Evolutionary conservation across 139 green algal species (phyloP).

Genomic region (Coccomyxa sp.): DNA sequence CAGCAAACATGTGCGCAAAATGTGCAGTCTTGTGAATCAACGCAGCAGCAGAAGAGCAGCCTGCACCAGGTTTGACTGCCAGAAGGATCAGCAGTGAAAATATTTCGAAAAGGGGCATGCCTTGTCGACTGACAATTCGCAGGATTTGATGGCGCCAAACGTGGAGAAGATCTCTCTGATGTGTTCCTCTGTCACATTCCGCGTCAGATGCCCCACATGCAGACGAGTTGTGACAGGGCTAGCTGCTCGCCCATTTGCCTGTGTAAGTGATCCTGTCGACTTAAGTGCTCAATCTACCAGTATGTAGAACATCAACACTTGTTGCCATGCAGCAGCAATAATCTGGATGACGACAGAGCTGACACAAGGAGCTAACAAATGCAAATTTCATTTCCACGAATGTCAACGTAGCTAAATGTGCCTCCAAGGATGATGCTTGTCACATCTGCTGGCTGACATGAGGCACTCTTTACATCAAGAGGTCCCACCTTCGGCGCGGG

Average conservation of each 20-base stretch:
- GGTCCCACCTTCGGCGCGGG: background rate
- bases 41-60: too few relatives aligned
- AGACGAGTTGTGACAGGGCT: constrained; percentile 28
- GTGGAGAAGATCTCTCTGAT: constrained; percentile 74
- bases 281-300: background rate
- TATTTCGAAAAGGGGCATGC: background rate
- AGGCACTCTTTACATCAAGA: background rate
- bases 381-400: background rate
- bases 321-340: background rate
- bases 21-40: too few relatives aligned
- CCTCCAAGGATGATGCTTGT: background rate
- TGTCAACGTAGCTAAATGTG: background rate
- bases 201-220: constrained; percentile 77
- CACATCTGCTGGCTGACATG: background rate
- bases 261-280: background rate
- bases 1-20: background rate
- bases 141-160: constrained; percentile 62
- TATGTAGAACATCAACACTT: background rate
- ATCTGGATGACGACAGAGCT: background rate
- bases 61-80: background rate
- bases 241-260: constrained; percentile 1
- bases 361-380: background rate
- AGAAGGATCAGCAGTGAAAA: background rate
- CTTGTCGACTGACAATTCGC: constrained; percentile 59
- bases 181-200: constrained; percentile 77